These are phyloP conservation scores for Pseudoturritis turrita DNA, from an alignment of 345 rosid genomes.

Conservation along the genomic window DNA sequence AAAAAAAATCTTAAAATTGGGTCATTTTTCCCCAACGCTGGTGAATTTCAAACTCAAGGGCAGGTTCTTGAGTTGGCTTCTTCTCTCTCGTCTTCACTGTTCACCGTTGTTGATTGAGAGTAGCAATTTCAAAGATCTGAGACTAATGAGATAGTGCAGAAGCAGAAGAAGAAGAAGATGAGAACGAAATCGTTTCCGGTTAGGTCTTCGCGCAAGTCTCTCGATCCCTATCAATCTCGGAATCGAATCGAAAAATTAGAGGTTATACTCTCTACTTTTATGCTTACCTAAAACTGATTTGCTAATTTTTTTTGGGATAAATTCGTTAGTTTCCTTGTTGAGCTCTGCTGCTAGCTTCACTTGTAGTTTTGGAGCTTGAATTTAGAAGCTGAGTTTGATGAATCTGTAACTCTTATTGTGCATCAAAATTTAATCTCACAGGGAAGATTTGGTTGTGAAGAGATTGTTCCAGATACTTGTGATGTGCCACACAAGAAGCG, in stretches of 20 bases:
- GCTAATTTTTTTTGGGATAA: not conserved
- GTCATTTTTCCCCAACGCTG: too few species aligned
- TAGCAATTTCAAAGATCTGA: not conserved
- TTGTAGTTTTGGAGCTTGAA: not conserved
- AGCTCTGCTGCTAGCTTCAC: not conserved
- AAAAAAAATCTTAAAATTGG: too few species aligned
- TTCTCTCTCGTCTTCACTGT: too few species aligned
- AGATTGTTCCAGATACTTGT: not conserved
- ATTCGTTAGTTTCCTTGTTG: not conserved
- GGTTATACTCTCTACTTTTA: not conserved
- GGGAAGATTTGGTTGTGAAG: not conserved
- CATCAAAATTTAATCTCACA: not conserved
- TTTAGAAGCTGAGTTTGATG: not conserved
- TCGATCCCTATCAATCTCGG: not conserved
- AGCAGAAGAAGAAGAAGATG: not conserved
- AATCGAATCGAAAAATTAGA: not conserved
- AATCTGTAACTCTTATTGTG: not conserved
- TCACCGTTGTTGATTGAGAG: too few species aligned
- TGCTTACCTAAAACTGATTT: not conserved
- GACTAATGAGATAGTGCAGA: not conserved
- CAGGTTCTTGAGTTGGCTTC: too few species aligned
- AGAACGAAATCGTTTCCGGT: not conserved
- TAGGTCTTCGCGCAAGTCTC: not conserved
- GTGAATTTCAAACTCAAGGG: too few species aligned
- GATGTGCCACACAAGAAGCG: conserved; percentile 16